Percentiles rank a stretch among this genome's conserved stretches.
Evolutionary conservation across 1,139 yeast genomes (phyloP).

Genomic region (Protomyces macrosporus): DNA sequence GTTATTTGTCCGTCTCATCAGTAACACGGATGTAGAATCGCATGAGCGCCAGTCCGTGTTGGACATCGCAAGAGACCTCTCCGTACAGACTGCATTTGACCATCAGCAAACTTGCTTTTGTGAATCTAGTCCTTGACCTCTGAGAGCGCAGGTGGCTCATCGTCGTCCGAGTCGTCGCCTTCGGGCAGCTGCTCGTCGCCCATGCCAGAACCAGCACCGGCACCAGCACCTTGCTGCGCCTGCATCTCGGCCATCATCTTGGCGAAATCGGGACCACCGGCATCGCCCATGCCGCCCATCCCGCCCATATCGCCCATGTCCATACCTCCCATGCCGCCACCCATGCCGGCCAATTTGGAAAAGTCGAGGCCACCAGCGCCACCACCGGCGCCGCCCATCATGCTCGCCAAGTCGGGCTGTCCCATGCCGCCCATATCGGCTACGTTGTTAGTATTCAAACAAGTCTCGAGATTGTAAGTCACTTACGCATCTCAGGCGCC

Average conservation of each 20-base stretch:
- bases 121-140: constrained; percentile 21
- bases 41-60: too few species aligned
- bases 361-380: constrained; percentile 38
- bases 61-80: too few species aligned
- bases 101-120: background rate
- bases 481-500: constrained; percentile 31
- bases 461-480: background rate
- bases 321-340: constrained; percentile 35
- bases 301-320: constrained; percentile 27
- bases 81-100: too few species aligned
- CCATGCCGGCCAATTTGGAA: constrained; percentile 28
- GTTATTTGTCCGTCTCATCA: too few species aligned
- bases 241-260: constrained; percentile 8
- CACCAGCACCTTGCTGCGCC: constrained; percentile 12
- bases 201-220: constrained; percentile 1
- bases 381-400: constrained; percentile 23
- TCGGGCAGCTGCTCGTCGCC: constrained; percentile 27
- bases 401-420: constrained; percentile 34
- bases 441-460: constrained; percentile 31
- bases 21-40: too few species aligned
- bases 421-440: constrained; percentile 38
- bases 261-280: constrained; percentile 28
- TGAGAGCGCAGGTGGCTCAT: constrained; percentile 30
- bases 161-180: constrained; percentile 31
- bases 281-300: constrained; percentile 24